Evolutionary conservation across 257 asterid species (phyloP), one percentile per base, ranked within the genome.

Genomic region (Penstemon barbatus): DNA sequence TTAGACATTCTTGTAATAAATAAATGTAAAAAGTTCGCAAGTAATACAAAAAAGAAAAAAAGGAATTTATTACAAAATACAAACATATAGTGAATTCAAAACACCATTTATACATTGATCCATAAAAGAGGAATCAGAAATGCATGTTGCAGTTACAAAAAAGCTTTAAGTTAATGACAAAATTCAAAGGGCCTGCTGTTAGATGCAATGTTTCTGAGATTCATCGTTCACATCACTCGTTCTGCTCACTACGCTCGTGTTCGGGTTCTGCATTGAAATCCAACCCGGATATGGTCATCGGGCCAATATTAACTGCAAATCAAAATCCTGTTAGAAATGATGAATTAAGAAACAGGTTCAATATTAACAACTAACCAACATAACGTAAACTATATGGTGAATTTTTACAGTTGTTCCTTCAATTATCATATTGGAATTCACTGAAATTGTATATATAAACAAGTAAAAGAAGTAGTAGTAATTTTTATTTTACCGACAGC

Each of bases 401-500:
- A 42, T 9, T 62, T 43, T 54, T 41, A 62, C 46, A 4, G 3
- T 50, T 11, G 36, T 44, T 39, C 57, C 3, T 61, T 13, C 38
- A 15, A 25, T 67, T 13, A 57, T 33, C 51, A 7, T 11, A 19
- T 70, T 33, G 44, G 12, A 46, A 73, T 38, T 3, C 3, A 8
- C 48, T 7, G 41, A 43, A 43, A 18, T 54, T 8, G 11, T 56
- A 56, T 4, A 40, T 18, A 9, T 6, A 15, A 15, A 15, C 18
- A 58, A 46, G 33, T 3, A 0, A 57, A 45, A 75, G 49, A 44
- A 44, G 15, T 11, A 46, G 49, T 49, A 37, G 50, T 10, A 11
- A 40, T 6, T n/a, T n/a, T n/a, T n/a, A n/a, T n/a, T 69, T 84
- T 82, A 94, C 99, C 96, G 10, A 94, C 92, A 51, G 97, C 97